Evolutionary conservation across 208 protist genomes (phyloP).

Genomic region (Angomonas deanei): DNA sequence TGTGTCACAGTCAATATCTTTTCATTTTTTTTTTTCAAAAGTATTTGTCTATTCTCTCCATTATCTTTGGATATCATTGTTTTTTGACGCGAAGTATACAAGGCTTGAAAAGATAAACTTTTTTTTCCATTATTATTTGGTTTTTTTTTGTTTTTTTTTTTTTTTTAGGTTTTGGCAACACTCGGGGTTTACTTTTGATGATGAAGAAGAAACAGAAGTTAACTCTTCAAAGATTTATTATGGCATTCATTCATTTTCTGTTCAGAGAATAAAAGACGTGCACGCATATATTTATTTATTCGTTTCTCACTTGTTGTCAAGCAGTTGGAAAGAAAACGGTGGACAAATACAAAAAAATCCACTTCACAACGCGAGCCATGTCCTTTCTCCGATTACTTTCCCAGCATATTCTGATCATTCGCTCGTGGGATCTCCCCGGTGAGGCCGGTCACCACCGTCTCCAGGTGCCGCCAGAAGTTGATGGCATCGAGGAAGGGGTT

Average conservation of each 20-base stretch:
- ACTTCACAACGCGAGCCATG: conserved; percentile 4
- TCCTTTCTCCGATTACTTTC: conserved; percentile 34
- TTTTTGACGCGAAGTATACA: no score
- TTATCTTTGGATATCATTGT: no score
- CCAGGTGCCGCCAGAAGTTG: conserved; percentile 87
- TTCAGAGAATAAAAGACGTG: background rate
- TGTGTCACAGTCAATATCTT: no score
- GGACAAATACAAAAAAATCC: background rate
- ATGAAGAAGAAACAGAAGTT: no score
- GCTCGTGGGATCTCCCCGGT: conserved; percentile 78
- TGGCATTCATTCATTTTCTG: no score
- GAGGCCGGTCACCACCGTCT: conserved; percentile 67
- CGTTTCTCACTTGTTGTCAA: background rate
- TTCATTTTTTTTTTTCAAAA: no score
- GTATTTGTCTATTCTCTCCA: no score
- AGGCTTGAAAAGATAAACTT: no score
- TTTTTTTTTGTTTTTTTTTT: background rate
- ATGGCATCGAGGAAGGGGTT: conserved; percentile 83
- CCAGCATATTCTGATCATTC: conserved; percentile 77
- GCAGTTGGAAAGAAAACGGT: conserved; percentile 1
- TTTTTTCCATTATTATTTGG: no score
- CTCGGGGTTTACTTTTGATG: no score
- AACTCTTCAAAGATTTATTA: no score
- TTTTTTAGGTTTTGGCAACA: no score
- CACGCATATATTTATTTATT: background rate